A percentile compares a stretch with the other conserved stretches of the same genome.
Conservation (phyloP, 176 grass and related monocot genomes). For the Oryza brachyantha region DNA sequence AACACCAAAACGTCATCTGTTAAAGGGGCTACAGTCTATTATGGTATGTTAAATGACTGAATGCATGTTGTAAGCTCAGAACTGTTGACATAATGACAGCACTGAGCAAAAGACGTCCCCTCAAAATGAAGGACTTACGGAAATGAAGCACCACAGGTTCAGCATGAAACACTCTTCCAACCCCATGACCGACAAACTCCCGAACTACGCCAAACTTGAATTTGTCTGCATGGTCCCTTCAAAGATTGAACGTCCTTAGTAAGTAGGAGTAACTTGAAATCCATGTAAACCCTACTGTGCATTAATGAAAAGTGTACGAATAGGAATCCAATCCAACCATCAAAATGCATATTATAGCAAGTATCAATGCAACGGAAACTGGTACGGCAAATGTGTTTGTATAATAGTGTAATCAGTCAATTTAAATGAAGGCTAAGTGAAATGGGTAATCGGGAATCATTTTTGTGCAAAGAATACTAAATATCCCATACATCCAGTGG, state of each 20-base stretch:
- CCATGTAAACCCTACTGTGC: slow-evolving; percentile 4
- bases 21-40: not conserved
- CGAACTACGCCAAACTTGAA: slow-evolving; percentile 73
- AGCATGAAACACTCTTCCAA: slow-evolving; percentile 89
- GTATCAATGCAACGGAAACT: not conserved
- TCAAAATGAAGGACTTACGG: slow-evolving; percentile 49
- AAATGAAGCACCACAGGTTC: slow-evolving; percentile 83
- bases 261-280: slow-evolving; percentile 17
- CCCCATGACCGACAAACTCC: slow-evolving; percentile 87
- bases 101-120: not conserved
- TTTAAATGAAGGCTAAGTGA: not conserved
- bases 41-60: not conserved
- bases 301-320: too few relatives aligned
- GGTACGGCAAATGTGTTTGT: not conserved
- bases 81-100: not conserved
- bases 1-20: not conserved
- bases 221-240: slow-evolving; percentile 82
- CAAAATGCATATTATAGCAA: not conserved
- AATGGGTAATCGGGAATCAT: not conserved
- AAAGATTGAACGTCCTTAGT: slow-evolving; percentile 35
- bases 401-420: not conserved
- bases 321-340: not conserved
- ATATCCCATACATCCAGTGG: not conserved
- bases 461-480: not conserved
- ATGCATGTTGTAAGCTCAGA: not conserved